Conservation (phyloP, 768 basidiomycete genomes). For the Strobilomyces dryophilus region DNA sequence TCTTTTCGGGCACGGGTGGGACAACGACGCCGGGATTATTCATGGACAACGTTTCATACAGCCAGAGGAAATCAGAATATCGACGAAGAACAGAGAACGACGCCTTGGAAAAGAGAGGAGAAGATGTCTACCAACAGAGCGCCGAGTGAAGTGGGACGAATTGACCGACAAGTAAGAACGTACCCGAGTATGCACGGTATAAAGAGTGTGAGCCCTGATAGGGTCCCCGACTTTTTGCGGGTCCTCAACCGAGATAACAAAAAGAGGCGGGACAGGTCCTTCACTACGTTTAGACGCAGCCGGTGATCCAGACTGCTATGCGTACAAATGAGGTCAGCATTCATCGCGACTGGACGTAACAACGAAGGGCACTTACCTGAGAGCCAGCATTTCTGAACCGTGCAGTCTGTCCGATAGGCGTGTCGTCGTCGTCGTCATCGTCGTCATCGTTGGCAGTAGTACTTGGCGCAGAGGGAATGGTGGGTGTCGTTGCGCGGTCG, state of each 20-base stretch:
- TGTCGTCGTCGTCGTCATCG: slow-evolving; percentile 63
- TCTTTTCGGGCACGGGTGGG: slow-evolving; percentile 95
- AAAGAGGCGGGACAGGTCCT: slow-evolving; percentile 61
- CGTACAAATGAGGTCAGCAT: not conserved
- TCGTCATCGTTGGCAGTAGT: slow-evolving; percentile 21
- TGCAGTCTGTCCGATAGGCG: slow-evolving; percentile 52
- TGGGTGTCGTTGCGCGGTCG: slow-evolving; percentile 18
- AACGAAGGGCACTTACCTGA: slow-evolving; percentile 8
- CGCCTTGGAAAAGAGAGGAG: slow-evolving; percentile 76
- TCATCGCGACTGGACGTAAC: not conserved
- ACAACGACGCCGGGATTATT: slow-evolving; percentile 98
- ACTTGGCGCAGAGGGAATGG: slow-evolving; percentile 21
- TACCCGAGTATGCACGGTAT: slow-evolving; percentile 90
- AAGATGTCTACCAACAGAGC: slow-evolving; percentile 62
- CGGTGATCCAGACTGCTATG: slow-evolving; percentile 16
- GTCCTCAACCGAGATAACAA: slow-evolving; percentile 89
- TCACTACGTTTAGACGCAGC: slow-evolving; percentile 26
- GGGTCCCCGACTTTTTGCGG: slow-evolving; percentile 97
- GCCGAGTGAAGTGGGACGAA: not conserved
- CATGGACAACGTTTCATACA: slow-evolving; percentile 79
- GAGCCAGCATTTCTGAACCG: slow-evolving; percentile 29
- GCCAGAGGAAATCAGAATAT: slow-evolving; percentile 97
- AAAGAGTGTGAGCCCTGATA: slow-evolving; percentile 90
- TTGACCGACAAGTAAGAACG: slow-evolving; percentile 17
- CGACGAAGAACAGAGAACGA: slow-evolving; percentile 93